Evolutionary conservation across 83 land plant genomes (phyloP).

Genomic region (Thuja plicata): DNA sequence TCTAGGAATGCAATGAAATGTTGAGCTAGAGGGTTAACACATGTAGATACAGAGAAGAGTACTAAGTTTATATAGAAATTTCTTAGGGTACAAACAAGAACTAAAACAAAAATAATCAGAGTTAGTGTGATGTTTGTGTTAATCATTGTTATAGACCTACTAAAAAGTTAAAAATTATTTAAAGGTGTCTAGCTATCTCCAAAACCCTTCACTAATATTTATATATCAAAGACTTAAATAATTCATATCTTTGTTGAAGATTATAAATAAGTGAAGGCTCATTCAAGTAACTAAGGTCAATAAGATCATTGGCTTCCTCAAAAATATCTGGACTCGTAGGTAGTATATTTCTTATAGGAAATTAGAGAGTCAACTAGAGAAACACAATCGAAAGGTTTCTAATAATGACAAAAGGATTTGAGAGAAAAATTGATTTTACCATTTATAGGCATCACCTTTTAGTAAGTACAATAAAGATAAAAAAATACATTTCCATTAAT

Average conservation of each 20-base stretch:
- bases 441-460: background rate
- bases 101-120: background rate
- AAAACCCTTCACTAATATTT: background rate
- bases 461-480: background rate
- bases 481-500: slow-evolving; percentile 60
- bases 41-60: background rate
- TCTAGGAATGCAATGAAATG: background rate
- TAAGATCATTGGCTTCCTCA: slow-evolving; percentile 88
- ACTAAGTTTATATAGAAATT: background rate
- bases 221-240: slow-evolving; percentile 59
- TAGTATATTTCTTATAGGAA: slow-evolving; percentile 39
- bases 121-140: background rate
- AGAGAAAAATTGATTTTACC: background rate
- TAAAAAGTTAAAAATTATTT: too few relatives aligned
- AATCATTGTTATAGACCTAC: background rate
- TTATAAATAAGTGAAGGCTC: slow-evolving; percentile 93
- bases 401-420: background rate
- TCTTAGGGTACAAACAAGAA: too few relatives aligned
- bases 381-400: slow-evolving; percentile 19
- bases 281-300: slow-evolving; percentile 88
- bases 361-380: slow-evolving; percentile 25
- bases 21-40: background rate
- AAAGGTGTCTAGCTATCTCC: background rate
- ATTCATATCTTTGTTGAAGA: slow-evolving; percentile 53
- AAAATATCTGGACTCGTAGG: slow-evolving; percentile 85